Evolutionary conservation across 352 stramenopile genomes (phyloP), one percentile per base, ranked within the genome.

Genomic region (Pilasporangium apinafurcum): DNA sequence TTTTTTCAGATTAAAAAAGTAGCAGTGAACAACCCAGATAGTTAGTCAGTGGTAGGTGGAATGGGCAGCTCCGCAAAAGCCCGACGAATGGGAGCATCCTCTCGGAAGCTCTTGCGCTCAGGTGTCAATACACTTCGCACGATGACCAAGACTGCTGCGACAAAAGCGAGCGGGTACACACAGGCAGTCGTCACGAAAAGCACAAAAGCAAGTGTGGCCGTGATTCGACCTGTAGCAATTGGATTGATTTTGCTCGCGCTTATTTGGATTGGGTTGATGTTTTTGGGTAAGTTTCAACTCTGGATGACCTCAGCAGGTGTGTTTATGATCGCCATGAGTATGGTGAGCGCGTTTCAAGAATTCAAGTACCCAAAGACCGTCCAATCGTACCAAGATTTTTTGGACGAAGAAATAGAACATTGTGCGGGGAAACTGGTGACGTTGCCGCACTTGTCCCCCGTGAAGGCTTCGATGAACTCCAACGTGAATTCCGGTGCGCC

Each of bases 221-320:
- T 75, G 31, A 49, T 58, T 20, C 65, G 67, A 9, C 55, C 59
- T 6, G 35, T 64, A 13, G 53, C 46, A 16, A 4, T 68, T 22
- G 60, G 33, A 5, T 30, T 67, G 22, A 47, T 79, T 14, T 17
- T 85, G 34, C 37, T 78, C 17, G 47, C 65, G 16, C 51, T 83
- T 29, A 37, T 83, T 18, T 60, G 51, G 35, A 34, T 85, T n/a
- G 75, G 58, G 9, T 26, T 78, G 36, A 63, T 57, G 48, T 69
- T 64, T 37, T 47, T 83, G 26, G 68, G 65, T 53, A 51, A 48
- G 13, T 72, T 81, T 43, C 68, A 83, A 54, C 59, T 85, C 26
- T 87, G 69, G 71, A 82, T 87, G 75, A 85, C 65, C 3, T 53
- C 53, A 24, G 71, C 65, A 5, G 75, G 75, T 12, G 59, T 87